phyloP scores from a whole-genome alignment of 371 early-diverging fungal genomes.

The Mucor piriformis region DNA sequence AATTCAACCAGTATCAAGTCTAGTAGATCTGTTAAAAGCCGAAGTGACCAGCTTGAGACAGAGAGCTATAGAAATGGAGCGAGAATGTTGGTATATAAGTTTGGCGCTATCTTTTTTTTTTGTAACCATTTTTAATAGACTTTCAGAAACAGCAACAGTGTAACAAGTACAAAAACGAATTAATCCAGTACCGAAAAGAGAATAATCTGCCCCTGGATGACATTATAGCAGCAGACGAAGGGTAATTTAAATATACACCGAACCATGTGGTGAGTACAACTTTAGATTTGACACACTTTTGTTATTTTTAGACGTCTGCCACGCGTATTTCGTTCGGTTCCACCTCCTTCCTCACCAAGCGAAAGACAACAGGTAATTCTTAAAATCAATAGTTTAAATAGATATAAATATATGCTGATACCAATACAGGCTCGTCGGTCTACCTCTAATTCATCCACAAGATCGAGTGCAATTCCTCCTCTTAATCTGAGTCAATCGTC shows the following conservation, averaged over 20 bases:
- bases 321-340: conserved; percentile 43
- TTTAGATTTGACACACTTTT: neutral
- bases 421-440: conserved; percentile 31
- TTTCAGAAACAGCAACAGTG: conserved; percentile 68
- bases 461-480: conserved; percentile 37
- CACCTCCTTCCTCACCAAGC: conserved; percentile 19
- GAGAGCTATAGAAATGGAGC: conserved; percentile 73
- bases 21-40: conserved; percentile 70
- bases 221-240: conserved; percentile 50
- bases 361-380: conserved; percentile 35
- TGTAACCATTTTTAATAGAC: conserved; percentile 24
- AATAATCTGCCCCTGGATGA: conserved; percentile 59
- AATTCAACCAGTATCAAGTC: conserved; percentile 34
- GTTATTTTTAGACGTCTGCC: conserved; percentile 23
- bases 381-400: conserved; percentile 4
- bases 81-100: conserved; percentile 75
- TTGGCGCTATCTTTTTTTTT: neutral
- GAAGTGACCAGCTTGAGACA: conserved; percentile 65
- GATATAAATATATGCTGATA: no score
- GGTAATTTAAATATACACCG: conserved; percentile 24
- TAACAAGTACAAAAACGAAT: conserved; percentile 70
- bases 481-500: conserved; percentile 29
- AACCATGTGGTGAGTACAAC: no score
- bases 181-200: conserved; percentile 67
- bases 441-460: conserved; percentile 48